Base-by-base conservation (phyloP, 805 yeast genomes). In the Schizosaccharomyces cryophilus region DNA sequence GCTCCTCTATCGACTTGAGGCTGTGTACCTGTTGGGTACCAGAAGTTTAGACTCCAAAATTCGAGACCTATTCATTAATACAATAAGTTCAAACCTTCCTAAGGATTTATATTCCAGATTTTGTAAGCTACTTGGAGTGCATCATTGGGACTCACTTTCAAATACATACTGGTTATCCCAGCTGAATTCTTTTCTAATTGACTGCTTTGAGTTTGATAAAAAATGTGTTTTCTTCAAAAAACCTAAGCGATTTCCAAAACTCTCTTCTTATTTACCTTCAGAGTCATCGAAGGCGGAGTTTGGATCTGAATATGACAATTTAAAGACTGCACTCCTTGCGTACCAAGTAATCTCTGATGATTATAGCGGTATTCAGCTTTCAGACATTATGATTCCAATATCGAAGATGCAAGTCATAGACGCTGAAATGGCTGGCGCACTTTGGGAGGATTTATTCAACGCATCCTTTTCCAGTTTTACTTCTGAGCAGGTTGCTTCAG, bases 161-260 rank as follows among this genome's bases (percentile, higher is more conserved):
- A 98, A 93, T 65, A 85, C 85, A 66, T 85, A 88, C 54, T 93
- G 98, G 98, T 72, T 90, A 64, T 87, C 87, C 69, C 97, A 90
- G 70, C 97, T 95, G 0, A 74, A 87, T 21, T 96, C 89, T 29
- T 24, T 51, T 26, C 26, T 21, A 13, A 29, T 21, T 29, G 35
- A 29, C 9, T 51, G 56, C 38, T 51, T 51, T 11, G 35, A 24
- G 13, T 11, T 24, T 9, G 35, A 26, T 17, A 17, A 26, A 45
- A 45, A 1, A 11, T 45, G 51, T 17, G 2, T 19, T 5, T 45
- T 45, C 3, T 45, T 19, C 11, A 45, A 45, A n/a, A 45, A 45
- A 24, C 51, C 51, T 24, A 45, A 45, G 26, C 9, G 21, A 9
- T 45, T 45, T n/a, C 26, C 51, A 11, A 35, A 6, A 15, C 26